Base-by-base conservation (phyloP, 2,329 filamentous ascomycete genomes). In the Hypoxylon sp. region DNA sequence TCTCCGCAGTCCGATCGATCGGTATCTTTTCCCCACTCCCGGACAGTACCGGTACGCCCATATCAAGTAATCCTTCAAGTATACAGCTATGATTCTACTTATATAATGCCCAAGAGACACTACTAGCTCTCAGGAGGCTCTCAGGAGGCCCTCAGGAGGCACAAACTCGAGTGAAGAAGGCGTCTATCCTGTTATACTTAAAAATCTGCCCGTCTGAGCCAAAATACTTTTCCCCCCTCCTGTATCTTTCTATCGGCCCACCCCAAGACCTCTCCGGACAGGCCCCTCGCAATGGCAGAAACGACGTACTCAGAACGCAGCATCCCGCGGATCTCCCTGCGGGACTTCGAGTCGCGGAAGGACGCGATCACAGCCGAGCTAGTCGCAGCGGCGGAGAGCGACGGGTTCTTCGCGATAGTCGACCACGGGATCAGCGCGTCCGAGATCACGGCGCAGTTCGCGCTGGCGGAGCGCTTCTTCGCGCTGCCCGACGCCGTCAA, bases 391-490 rank as follows among this genome's bases (percentile, higher is more conserved):
- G 82, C 84, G 1, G 83, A 86, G 62, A 81, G 81, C 6, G 79
- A 81, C 48, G 84, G 84, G n/a, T 86, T 87, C 75, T 87, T 87
- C 72, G 80, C 79, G 27, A 64, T 87, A 1, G 70, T 79, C 13
- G 76, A 85, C 66, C 84, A 86, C 60, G 81, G 79, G n/a, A 81
- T 87, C 60, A 71, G 78, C 1, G 62, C 69, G 18, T 60, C 72
- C 2, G 77, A 81, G 21, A 78, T 87, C 18, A 77, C 83, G n/a
- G 66, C 67, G 21, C 82, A 84, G 60, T 85, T 85, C 65, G 67
- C 68, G 0, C 73, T 75, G 10, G 81, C 83, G 0, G 77, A 80
- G 58, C 69, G 72, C 20, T 86, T 87, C 75, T 87, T 87, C 72
- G 64, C 73, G 13, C 78, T 85, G 6, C 75, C 81, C 0, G 79